Conservation (phyloP, 345 rosid species). For the Diplotaxis tenuifolia region DNA sequence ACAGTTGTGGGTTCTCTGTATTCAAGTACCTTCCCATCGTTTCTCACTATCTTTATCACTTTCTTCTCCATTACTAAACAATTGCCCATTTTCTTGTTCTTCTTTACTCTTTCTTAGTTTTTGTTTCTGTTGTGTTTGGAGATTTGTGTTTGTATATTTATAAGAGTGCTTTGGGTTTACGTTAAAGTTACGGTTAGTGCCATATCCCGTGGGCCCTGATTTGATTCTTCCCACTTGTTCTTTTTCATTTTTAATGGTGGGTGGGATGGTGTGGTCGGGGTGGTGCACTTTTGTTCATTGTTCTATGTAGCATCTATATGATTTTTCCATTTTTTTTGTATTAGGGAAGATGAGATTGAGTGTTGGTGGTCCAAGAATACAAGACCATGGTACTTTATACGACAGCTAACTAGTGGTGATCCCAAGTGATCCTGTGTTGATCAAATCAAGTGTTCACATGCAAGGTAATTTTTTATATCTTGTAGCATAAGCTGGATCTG, state of each 20-base stretch:
- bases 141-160: constrained; percentile 32
- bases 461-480: not conserved
- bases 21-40: constrained; percentile 79
- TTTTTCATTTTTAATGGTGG: constrained; percentile 1
- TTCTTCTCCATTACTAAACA: constrained; percentile 66
- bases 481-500: not conserved
- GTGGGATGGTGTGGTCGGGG: constrained; percentile 38
- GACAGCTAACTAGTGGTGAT: not conserved
- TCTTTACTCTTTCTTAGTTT: not conserved
- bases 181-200: constrained; percentile 32
- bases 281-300: constrained; percentile 27
- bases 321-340: not conserved
- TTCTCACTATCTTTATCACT: constrained; percentile 51
- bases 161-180: constrained; percentile 24
- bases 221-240: constrained; percentile 1
- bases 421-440: constrained; percentile 2
- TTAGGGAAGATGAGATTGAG: not conserved
- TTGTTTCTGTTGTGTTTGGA: constrained; percentile 19
- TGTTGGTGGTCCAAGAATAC: constrained; percentile 4
- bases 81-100: constrained; percentile 62
- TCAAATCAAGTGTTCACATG: not conserved
- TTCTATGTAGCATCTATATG: not conserved
- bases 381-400: not conserved
- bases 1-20: constrained; percentile 57
- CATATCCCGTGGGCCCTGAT: constrained; percentile 41